Conservation (phyloP, 306 rosid genomes). For the Cajanus cajan region DNA sequence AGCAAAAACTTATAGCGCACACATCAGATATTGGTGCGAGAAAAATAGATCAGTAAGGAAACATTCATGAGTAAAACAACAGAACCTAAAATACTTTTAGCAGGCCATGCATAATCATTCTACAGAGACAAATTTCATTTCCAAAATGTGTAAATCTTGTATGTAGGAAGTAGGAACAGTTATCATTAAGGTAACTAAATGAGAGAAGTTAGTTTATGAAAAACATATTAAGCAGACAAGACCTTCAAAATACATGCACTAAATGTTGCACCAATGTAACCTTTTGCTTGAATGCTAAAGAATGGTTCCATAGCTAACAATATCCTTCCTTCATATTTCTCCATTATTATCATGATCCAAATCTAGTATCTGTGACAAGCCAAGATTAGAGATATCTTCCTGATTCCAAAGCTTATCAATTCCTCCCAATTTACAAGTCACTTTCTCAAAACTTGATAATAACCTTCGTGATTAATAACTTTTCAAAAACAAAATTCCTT, state of each 20-base stretch:
- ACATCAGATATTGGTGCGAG: neutral
- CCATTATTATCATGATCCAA: neutral
- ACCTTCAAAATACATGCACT: neutral
- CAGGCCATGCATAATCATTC: neutral
- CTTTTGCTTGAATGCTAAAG: neutral
- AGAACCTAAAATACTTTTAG: neutral
- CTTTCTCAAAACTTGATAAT: neutral
- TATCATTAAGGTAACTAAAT: neutral
- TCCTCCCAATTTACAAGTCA: neutral
- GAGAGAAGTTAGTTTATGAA: neutral
- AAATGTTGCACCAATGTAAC: neutral
- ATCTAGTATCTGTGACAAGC: neutral
- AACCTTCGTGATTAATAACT: neutral
- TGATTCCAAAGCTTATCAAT: neutral
- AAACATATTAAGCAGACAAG: neutral
- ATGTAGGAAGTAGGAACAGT: neutral
- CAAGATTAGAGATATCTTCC: neutral
- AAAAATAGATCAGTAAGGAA: neutral
- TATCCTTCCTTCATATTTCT: neutral
- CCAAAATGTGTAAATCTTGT: neutral
- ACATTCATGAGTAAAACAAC: constrained; percentile 6
- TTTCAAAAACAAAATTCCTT: neutral
- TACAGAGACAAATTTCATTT: neutral
- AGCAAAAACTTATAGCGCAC: neutral
- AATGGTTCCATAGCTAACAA: neutral